These are phyloP conservation scores for Starmerella vaccinii DNA, from an alignment of 805 yeast genomes.

Conservation along the genomic window DNA sequence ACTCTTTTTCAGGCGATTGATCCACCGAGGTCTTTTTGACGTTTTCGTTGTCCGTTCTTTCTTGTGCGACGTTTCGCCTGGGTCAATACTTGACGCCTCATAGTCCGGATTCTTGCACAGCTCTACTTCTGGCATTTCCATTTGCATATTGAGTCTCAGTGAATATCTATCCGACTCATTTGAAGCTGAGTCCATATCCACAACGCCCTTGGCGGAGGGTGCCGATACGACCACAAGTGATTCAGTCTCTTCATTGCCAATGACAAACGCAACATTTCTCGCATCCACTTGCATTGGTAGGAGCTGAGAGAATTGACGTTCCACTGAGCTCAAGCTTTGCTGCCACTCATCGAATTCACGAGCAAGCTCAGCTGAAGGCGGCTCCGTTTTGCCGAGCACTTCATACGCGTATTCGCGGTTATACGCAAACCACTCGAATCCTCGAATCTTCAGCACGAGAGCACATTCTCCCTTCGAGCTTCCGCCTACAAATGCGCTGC, in stretches of 20 bases:
- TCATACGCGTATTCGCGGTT: slow-evolving; percentile 75
- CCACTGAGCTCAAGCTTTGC: slow-evolving; percentile 14
- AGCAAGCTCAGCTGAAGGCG: slow-evolving; percentile 11
- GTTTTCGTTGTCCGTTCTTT: not conserved
- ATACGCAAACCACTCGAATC: slow-evolving; percentile 73
- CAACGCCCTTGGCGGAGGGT: slow-evolving; percentile 41
- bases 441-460: slow-evolving; percentile 47
- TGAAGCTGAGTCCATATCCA: slow-evolving; percentile 46
- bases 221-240: slow-evolving; percentile 57
- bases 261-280: slow-evolving; percentile 57
- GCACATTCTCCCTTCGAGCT: slow-evolving; percentile 10
- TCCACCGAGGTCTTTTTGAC: slow-evolving; percentile 1
- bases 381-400: slow-evolving; percentile 12
- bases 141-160: slow-evolving; percentile 36
- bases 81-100: slow-evolving; percentile 17
- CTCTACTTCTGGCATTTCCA: slow-evolving; percentile 47
- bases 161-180: slow-evolving; percentile 51
- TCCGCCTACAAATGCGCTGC: slow-evolving; percentile 4
- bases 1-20: not conserved
- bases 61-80: not conserved
- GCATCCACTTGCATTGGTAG: slow-evolving; percentile 57
- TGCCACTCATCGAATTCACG: slow-evolving; percentile 9
- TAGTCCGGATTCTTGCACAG: slow-evolving; percentile 65
- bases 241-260: slow-evolving; percentile 74
- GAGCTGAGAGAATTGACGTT: slow-evolving; percentile 23